Base-by-base conservation (phyloP, 2,329 filamentous ascomycete species). In the Torrubiella hemipterigena region DNA sequence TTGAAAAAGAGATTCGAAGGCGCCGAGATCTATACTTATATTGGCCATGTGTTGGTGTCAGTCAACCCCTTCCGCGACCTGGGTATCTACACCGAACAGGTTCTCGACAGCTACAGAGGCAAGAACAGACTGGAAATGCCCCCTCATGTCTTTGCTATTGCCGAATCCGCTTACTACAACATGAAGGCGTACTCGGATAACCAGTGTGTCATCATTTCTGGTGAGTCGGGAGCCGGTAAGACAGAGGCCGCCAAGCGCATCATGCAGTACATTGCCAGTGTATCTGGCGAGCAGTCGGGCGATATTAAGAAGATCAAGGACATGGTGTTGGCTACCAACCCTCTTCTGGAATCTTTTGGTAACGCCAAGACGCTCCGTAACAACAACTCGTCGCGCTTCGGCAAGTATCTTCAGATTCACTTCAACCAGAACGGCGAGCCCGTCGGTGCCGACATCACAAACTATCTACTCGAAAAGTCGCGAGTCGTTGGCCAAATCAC, bases 181-280 rank as follows among this genome's bases (percentile, higher is more conserved):
- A 96, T 98, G 91, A 96, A 96, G 58, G 89, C 87, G 28, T 98
- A 98, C 68, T 85, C 85, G 50, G 91, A 96, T 47, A 96, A 96
- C 63, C 91, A 98, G 58, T 96, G 91, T 62, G 89, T 98, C 44
- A 98, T 98, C 58, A 98, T 98, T 46, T 96, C 91, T 5, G 91
- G 91, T 52, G 91, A 98, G 61, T 96, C 91, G 3, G 91, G 91
- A 52, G 91, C 91, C 20, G 91, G 91, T 55, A 98, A 98, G 69
- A 98, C 91, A 11, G 91, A 98, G 59, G 91, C 91, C 5, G 91
- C 91, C 38, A 96, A 98, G 70, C 81, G 89, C 47, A 82, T 98
- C 49, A 98, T 98, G 89, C 91, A 98, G 61, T 98, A 98, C 61
- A 96, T 98, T 55, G 91, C 91, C 43, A 96, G 80, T 54, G 89